Evolutionary conservation across 139 green algal genomes (phyloP).

Genomic region (Volvox africanus): DNA sequence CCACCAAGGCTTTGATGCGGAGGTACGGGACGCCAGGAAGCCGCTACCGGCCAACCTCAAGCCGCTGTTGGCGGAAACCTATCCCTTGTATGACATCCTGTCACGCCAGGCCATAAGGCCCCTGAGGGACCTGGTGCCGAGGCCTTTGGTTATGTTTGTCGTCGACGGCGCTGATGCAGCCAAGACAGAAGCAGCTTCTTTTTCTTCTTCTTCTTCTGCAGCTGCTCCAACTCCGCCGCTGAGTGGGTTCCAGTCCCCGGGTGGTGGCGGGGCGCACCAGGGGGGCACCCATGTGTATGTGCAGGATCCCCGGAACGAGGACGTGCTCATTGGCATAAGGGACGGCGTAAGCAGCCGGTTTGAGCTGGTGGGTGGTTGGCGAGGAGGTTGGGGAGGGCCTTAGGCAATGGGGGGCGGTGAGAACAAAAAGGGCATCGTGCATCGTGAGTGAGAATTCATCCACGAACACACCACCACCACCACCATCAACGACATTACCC

Average conservation of each 20-base stretch:
- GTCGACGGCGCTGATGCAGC: too few species aligned
- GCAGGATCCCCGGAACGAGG: conserved; percentile 71
- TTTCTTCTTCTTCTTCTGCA: too few species aligned
- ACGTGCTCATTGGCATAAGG: conserved; percentile 79
- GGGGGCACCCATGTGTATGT: conserved; percentile 70
- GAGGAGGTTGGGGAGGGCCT: not conserved
- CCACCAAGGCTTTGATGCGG: conserved; percentile 48
- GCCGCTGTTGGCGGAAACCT: conserved; percentile 79
- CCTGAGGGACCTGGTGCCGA: conserved; percentile 45
- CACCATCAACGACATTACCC: not conserved
- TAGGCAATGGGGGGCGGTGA: not conserved
- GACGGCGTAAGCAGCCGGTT: conserved; percentile 74
- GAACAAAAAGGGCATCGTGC: too few species aligned
- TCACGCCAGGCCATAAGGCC: conserved; percentile 9
- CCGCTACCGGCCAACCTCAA: conserved; percentile 61
- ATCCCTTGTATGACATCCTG: conserved; percentile 54
- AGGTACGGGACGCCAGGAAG: conserved; percentile 44
- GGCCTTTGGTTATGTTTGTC: conserved; percentile 2
- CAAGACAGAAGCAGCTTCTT: too few species aligned
- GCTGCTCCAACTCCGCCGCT: too few species aligned
- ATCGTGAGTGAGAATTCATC: too few species aligned
- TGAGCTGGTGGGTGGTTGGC: conserved; percentile 59
- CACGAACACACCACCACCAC: not conserved
- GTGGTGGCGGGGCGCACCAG: not conserved
- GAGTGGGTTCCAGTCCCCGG: not conserved